Evolutionary conservation across 495 filamentous ascomycete species (phyloP), one percentile per base, ranked within the genome.

Genomic region (Aspergillus panamensis): DNA sequence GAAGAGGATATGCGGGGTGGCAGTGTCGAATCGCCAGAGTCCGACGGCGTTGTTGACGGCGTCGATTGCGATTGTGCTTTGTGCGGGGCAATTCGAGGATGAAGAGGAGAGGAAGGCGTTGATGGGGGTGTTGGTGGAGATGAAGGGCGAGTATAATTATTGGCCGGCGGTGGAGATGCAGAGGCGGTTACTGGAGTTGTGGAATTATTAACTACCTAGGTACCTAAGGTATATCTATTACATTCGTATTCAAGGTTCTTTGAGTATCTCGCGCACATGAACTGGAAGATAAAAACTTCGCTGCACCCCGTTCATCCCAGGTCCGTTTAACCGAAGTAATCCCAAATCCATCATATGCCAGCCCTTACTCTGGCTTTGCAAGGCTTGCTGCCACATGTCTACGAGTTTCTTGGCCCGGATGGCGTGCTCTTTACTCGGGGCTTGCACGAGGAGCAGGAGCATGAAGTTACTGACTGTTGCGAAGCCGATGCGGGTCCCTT

Each of bases 401-500:
- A 73, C 63, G 3, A 74, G 50, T 17, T 69, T 61, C 39, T 70
- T 73, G 6, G 63, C 65, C 37, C 65, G 67, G 0, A 56, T 39
- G 6, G 69, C 72, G 52, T 69, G 72, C 3, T 67, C 62, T n/a
- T 32, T 44, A 33, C 63, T 70, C 1, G 72, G 72, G 1, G 72
- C 68, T 59, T 74, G 72, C 9, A 74, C 63, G 5, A 74, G 58
- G 3, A 74, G 62, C 8, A 74, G 45, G 47, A 70, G 62, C n/a
- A 69, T 56, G 39, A 72, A 74, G 33, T 74, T 74, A 7, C 70
- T 72, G 13, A 73, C 66, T 0, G 70, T 72, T 8, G 72, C 72
- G 44, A 74, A 74, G 8, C 69, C 65, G 33, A 73, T 70, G 0
- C 72, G 70, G 8, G 64, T 70, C 70, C 72, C 72, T 74, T n/a